Evolutionary conservation across 441 rosid species (phyloP), one percentile per base, ranked within the genome.

Genomic region (Adansonia madagascariensis): DNA sequence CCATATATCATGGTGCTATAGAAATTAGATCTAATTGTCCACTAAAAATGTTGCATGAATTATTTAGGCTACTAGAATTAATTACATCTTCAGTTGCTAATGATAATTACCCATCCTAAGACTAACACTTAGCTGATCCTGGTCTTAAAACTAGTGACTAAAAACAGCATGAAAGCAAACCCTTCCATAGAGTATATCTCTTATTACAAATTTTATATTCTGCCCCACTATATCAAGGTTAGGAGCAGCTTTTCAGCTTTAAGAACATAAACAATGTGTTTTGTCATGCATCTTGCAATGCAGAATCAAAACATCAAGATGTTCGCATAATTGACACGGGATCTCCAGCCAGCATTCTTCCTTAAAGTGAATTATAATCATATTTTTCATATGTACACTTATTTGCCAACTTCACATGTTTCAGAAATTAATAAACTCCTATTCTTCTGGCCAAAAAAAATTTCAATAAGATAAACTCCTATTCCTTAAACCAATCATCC

Each of bases 231-330:
- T 59, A 64, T 14, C 74, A 66, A 70, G 39, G 65, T 52, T 22
- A 73, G 75, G 35, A 78, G n/a, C 72, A 17, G 31, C 44, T 68
- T 61, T 49, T 20, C 63, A n/a, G 43, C 73, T 17, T 50, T 27
- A 39, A 63, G 71, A 41, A 57, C 17, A 61, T 41, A 46, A 39
- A 46, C 17, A 66, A 66, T 35, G 15, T 24, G 31, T 46, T 74
- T 22, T 9, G 66, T 46, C 65, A 71, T 64, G 49, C 55, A 78
- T 61, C 78, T 62, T 14, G 84, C 67, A 62, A 20, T 65, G 57
- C 49, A 22, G 44, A 75, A 63, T 56, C 52, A 35, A 77, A 80
- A 61, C 64, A 72, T 69, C 41, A 35, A 59, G 59, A 72, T n/a
- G 12, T 12, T 49, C 60, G 56, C 44, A 49, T 62, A 31, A 62